Evolutionary conservation across 768 basidiomycete genomes (phyloP), one percentile per base, ranked within the genome.

Genomic region (Leccinum olivaceopallidum): DNA sequence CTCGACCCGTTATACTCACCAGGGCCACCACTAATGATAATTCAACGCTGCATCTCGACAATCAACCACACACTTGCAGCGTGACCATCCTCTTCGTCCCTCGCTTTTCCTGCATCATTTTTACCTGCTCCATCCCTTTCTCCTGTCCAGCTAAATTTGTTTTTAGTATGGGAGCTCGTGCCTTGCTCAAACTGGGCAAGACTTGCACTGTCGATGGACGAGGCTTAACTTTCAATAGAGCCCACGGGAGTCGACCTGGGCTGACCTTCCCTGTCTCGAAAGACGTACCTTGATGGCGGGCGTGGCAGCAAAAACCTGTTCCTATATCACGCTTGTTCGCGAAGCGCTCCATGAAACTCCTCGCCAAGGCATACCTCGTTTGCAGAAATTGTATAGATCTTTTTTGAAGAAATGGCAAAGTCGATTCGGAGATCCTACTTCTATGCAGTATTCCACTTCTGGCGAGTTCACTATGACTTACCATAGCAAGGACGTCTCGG

Each of bases 401-500:
- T 79, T 86, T 44, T 72, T 83, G 34, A 77, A 80, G 61, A 85
- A 88, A 68, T 80, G 80, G 42, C 75, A 78, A 37, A 67, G 75
- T 59, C 67, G 65, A 10, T 76, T 77, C 62, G 81, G 79, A 47
- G 60, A 73, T 34, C 77, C 75, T 56, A 71, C 69, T 59, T 82
- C 88, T 0, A 73, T 94, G 62, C 69, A 73, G 2, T 98, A 98
- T 74, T 85, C 88, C 0, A 72, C 80, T 5, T 71, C 32, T 34
- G 32, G 82, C 56, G 81, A 88, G 16, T 88, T 90, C 69, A 77
- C 78, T 10, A 83, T 28, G 28, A 28, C 26, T 28, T 32, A 32
- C 86, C 92, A 97, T 66, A 81, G 81, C 60, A 90, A 82, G 63
- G 92, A 95, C 58, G 73, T 76, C 1, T 86, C 88, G 0, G 97